These are phyloP conservation scores for Dalbergia cochinchinensis DNA, from an alignment of 306 rosid genomes.

Conservation along the genomic window DNA sequence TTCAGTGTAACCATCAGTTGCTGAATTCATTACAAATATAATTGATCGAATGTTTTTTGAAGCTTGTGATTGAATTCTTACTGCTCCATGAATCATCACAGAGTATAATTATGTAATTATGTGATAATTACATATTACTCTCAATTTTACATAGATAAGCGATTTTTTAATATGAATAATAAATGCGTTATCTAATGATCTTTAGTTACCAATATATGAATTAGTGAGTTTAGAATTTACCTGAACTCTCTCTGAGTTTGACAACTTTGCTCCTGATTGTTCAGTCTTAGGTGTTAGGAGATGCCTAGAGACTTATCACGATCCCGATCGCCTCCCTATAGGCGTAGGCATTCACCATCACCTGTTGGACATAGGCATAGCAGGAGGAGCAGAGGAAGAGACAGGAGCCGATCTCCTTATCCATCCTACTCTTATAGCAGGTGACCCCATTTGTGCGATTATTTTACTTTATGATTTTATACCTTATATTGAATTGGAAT, in stretches of 20 bases:
- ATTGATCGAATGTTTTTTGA: no score
- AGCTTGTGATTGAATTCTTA: no score
- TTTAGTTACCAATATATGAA: no score
- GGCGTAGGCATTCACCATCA: conserved; percentile 88
- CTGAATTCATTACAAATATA: no score
- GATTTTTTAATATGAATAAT: no score
- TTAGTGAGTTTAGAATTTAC: no score
- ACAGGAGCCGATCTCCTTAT: conserved; percentile 88
- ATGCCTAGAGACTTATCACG: conserved; percentile 94
- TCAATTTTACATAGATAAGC: no score
- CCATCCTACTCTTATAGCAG: conserved; percentile 78
- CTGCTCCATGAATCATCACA: no score
- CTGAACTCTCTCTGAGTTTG: not conserved
- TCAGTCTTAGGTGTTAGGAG: conserved; percentile 52
- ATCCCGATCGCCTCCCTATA: conserved; percentile 82
- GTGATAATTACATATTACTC: no score
- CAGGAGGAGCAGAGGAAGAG: conserved; percentile 83
- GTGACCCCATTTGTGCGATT: conserved; percentile 77
- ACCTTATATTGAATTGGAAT: conserved; percentile 33
- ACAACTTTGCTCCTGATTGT: not conserved
- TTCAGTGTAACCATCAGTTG: no score
- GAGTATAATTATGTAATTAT: no score
- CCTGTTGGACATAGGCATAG: conserved; percentile 73
- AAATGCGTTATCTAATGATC: no score
- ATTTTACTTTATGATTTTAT: conserved; percentile 40